Conservation (phyloP, 495 filamentous ascomycete species). For the Cercophora samala region DNA sequence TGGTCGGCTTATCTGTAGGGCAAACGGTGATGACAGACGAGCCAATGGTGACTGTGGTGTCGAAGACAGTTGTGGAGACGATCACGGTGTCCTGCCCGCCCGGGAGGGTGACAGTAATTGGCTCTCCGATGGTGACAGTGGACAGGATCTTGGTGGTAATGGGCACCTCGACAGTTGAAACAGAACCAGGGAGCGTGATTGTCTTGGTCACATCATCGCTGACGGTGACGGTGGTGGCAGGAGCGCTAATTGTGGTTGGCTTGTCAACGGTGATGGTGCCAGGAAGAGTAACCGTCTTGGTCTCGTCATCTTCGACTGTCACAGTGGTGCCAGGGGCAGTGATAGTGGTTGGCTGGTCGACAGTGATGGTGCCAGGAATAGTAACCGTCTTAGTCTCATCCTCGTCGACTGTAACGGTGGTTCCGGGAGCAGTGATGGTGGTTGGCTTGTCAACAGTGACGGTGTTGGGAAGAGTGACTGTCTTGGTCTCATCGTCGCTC, state of each 20-base stretch:
- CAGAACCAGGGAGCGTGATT: background rate
- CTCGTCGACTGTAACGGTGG: too few species aligned
- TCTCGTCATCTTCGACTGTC: background rate
- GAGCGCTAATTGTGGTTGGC: background rate
- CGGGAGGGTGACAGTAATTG: constrained; percentile 9
- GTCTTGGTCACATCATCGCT: background rate
- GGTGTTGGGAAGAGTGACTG: too few species aligned
- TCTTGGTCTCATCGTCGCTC: too few species aligned
- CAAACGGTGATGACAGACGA: constrained; percentile 14
- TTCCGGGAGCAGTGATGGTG: too few species aligned
- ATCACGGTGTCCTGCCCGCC: constrained; percentile 10
- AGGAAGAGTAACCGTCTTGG: background rate
- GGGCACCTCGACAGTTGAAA: constrained; percentile 6
- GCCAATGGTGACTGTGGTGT: constrained; percentile 12
- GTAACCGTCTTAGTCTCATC: too few species aligned
- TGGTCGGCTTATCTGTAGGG: background rate
- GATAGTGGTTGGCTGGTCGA: background rate
- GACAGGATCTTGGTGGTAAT: constrained; percentile 6
- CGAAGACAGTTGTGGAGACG: constrained; percentile 3
- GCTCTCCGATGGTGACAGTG: constrained; percentile 4
- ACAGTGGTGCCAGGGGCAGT: background rate
- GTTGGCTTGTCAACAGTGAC: too few species aligned
- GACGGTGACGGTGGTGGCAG: background rate
- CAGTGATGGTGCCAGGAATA: too few species aligned
- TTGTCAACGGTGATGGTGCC: background rate